Percentiles rank a stretch among this genome's conserved stretches.
These are phyloP conservation scores for Ceriops tagal DNA, from an alignment of 345 rosid species.

Conservation along the genomic window DNA sequence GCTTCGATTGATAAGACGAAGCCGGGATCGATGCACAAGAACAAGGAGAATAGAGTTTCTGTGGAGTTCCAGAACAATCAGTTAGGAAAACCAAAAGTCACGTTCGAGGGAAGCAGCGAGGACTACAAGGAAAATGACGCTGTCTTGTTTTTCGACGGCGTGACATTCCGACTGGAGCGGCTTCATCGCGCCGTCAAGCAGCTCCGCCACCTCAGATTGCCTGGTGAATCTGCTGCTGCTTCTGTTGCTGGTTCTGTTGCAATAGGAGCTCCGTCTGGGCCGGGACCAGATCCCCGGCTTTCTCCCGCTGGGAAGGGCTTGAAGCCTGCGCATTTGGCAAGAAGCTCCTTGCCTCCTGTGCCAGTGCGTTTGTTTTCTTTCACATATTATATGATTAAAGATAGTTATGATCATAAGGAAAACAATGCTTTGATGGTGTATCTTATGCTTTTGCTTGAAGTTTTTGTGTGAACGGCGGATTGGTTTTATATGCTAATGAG, in stretches of 20 bases:
- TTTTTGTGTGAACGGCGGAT: too few relatives aligned
- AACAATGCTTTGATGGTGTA: too few relatives aligned
- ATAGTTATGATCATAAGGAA: too few relatives aligned
- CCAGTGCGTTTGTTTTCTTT: slow-evolving; percentile 39
- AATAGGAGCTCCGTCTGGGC: slow-evolving; percentile 36
- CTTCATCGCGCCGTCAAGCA: slow-evolving; percentile 81
- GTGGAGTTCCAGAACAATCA: slow-evolving; percentile 53
- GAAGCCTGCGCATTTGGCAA: slow-evolving; percentile 40
- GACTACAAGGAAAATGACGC: slow-evolving; percentile 3
- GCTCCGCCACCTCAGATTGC: slow-evolving; percentile 59
- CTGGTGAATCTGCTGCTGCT: slow-evolving; percentile 58
- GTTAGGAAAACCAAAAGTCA: neutral
- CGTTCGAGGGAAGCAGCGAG: slow-evolving; percentile 4
- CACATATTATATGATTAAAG: too few relatives aligned
- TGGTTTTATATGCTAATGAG: too few relatives aligned
- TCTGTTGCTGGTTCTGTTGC: slow-evolving; percentile 14
- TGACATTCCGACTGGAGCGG: slow-evolving; percentile 64
- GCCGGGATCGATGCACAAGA: slow-evolving; percentile 64
- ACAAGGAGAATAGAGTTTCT: slow-evolving; percentile 68
- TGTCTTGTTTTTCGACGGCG: slow-evolving; percentile 40
- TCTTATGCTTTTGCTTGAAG: too few relatives aligned
- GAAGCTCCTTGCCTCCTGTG: slow-evolving; percentile 42
- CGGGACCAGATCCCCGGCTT: slow-evolving; percentile 38
- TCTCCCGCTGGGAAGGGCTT: slow-evolving; percentile 52
- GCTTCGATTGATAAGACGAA: slow-evolving; percentile 80